Percentiles rank a stretch among this genome's conserved stretches.
Conservation (phyloP, 805 yeast species). For the Myxozyma geophila region DNA sequence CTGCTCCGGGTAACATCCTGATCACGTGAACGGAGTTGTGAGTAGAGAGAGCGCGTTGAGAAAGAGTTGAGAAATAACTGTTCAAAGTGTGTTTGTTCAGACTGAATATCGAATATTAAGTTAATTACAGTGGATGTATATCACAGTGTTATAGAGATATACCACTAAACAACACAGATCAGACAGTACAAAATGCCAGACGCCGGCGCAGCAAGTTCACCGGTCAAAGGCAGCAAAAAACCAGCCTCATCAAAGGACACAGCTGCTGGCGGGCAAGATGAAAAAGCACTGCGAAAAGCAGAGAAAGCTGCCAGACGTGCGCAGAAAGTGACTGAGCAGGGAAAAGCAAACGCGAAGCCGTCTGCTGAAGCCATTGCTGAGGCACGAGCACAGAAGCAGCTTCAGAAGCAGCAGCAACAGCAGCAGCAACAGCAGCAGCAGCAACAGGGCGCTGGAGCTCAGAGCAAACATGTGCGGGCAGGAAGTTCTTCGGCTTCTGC, state of each 20-base stretch:
- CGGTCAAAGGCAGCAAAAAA: slow-evolving; percentile 17
- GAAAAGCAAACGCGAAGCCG: slow-evolving; percentile 22
- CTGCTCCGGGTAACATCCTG: not conserved
- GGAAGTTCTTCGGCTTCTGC: slow-evolving; percentile 39
- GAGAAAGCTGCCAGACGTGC: slow-evolving; percentile 94
- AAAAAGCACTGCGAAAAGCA: slow-evolving; percentile 82
- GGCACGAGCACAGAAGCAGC: slow-evolving; percentile 10
- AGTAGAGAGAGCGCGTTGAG: not conserved
- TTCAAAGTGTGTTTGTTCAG: not conserved
- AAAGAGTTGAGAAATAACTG: not conserved
- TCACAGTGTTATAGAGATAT: too few relatives aligned
- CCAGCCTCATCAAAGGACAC: slow-evolving; percentile 10
- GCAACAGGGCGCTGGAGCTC: slow-evolving; percentile 44
- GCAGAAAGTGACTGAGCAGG: slow-evolving; percentile 66
- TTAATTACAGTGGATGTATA: not conserved
- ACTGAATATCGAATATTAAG: too few relatives aligned
- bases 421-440: slow-evolving; percentile 43
- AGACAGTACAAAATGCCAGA: slow-evolving; percentile 15
- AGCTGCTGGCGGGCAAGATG: slow-evolving; percentile 10
- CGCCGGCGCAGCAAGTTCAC: slow-evolving; percentile 10
- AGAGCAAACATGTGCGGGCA: slow-evolving; percentile 31
- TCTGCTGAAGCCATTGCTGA: slow-evolving; percentile 13
- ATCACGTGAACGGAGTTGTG: slow-evolving; percentile 1
- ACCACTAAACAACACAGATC: not conserved
- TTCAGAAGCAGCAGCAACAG: slow-evolving; percentile 17